phyloP scores from a whole-genome alignment of 805 yeast species.

The Tetrapisispora nanseiensis region DNA sequence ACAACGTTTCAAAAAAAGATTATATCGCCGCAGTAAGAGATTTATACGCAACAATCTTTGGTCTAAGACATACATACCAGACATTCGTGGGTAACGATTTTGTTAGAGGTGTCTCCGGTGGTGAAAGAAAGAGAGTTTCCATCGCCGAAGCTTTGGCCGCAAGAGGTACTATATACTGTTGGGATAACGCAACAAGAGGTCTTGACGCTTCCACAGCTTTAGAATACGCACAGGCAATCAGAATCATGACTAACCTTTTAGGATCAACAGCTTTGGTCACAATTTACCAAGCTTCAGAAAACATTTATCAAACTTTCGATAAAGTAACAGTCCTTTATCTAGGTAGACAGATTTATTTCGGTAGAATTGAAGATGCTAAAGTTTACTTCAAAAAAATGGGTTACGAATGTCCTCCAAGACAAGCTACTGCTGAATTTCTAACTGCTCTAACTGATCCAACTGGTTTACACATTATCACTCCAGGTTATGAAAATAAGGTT shows the following conservation, averaged over 20 bases:
- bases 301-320: conserved; percentile 45
- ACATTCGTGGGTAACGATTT: conserved; percentile 49
- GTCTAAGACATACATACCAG: conserved; percentile 44
- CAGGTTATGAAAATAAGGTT: conserved; percentile 40
- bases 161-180: conserved; percentile 48
- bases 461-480: conserved; percentile 30
- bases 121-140: conserved; percentile 79
- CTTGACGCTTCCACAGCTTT: conserved; percentile 63
- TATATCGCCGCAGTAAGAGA: conserved; percentile 37
- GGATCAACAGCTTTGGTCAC: conserved; percentile 49
- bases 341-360: conserved; percentile 51
- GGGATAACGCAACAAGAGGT: conserved; percentile 74
- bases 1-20: conserved; percentile 37
- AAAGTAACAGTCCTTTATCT: conserved; percentile 42
- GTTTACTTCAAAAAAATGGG: conserved; percentile 48
- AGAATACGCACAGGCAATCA: conserved; percentile 52
- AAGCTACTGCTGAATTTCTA: conserved; percentile 53
- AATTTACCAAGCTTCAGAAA: conserved; percentile 51
- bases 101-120: conserved; percentile 72
- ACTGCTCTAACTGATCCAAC: conserved; percentile 52
- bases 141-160: conserved; percentile 68
- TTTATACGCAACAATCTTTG: conserved; percentile 36
- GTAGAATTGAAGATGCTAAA: conserved; percentile 40
- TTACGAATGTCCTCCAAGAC: conserved; percentile 45
- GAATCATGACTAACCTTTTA: conserved; percentile 41